Evolutionary conservation across 352 stramenopile genomes (phyloP), one percentile per base, ranked within the genome.

Genomic region (Globisporangium orthogonon): DNA sequence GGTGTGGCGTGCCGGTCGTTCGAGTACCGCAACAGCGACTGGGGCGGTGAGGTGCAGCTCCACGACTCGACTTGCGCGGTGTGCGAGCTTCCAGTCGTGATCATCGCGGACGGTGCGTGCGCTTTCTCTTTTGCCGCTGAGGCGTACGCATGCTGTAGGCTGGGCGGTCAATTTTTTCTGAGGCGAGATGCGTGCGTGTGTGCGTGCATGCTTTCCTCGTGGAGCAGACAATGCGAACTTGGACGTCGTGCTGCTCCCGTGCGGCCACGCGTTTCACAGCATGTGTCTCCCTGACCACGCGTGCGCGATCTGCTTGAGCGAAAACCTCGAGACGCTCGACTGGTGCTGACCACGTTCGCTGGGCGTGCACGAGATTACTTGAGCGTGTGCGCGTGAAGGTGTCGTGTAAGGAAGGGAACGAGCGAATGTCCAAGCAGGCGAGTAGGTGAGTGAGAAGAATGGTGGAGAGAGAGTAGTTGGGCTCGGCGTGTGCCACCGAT

Each of bases 11-110:
- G 61, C 55, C 66, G 80, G 40, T 78, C 71, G 17, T 95, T 88
- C 67, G 86, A 95, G 46, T 90, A 81, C 54, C 73, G 83, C 30
- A 92, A 89, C 62, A 92, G 84, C 54, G 86, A 93, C 54, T 95
- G 86, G 86, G 86, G 86, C 49, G 83, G 86, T 23, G 86, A 94
- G 62, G 78, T 95, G 29, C 83, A 94, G 54, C 62, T 95, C 9
- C 86, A 95, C 50, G 83, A 95, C 61, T 86, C 76, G 13, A 84
- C 70, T 2, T 95, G 86, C 52, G 69, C 67, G 2, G 58, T 66
- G 35, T 95, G 86, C 49, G 83, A 93, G 29, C 70, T 95, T 7
- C 78, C 86, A 14, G 80, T 95, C 11, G 76, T 95, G 50, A 86
- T 94, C 40, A 87, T 95, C 60, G 68, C 66, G 28, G 76, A 89